phyloP scores from a whole-genome alignment of 2,329 filamentous ascomycete species.

The Fusarium lyarnte region DNA sequence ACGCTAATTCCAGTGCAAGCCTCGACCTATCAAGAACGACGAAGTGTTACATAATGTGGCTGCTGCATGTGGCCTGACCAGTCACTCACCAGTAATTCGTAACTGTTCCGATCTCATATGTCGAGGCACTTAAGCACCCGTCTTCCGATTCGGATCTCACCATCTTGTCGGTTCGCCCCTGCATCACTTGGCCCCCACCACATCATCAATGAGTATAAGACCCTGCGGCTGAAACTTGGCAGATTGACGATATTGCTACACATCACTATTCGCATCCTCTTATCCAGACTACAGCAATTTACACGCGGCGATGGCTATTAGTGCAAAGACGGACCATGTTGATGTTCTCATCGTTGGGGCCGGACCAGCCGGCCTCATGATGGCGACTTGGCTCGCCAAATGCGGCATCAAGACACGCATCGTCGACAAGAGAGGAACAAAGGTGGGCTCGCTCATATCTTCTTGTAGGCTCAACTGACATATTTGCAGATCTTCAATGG shows the following conservation, averaged over 20 bases:
- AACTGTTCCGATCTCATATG: neutral
- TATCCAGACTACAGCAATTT: fast-evolving
- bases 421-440: constrained; percentile 24
- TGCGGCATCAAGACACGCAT: constrained; percentile 28
- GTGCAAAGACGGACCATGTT: neutral
- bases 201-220: neutral
- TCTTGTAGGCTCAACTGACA: neutral
- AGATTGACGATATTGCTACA: neutral
- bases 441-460: neutral
- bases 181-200: neutral
- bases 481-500: neutral
- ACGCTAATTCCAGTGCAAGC: neutral
- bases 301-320: neutral
- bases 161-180: neutral
- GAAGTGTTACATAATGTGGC: neutral
- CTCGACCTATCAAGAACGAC: neutral
- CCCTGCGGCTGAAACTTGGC: neutral
- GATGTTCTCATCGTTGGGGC: constrained; percentile 5
- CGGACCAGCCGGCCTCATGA: neutral
- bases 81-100: neutral
- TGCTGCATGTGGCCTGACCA: neutral
- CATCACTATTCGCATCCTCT: fast-evolving
- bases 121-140: neutral
- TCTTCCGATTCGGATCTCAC: neutral
- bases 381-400: constrained; percentile 5